A percentile compares a stretch with the other conserved stretches of the same genome.
These are phyloP conservation scores for Elaeis oleifera DNA, from an alignment of 202 grass and related monocot species.

Conservation along the genomic window DNA sequence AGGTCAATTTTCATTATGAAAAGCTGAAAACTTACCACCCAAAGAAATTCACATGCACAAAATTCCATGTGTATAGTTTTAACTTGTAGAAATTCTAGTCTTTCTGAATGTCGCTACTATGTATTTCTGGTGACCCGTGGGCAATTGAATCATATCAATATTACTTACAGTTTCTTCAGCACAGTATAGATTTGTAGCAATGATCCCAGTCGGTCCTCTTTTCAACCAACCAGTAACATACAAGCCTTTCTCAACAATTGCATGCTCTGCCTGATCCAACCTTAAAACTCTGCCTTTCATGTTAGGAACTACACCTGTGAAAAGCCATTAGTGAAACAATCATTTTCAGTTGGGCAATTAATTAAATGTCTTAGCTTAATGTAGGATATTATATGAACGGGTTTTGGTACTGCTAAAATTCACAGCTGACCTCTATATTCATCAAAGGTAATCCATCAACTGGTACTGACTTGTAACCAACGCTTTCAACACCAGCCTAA, in stretches of 20 bases:
- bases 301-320: conserved; percentile 71
- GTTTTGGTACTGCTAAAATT: neutral
- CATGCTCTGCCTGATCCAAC: conserved; percentile 25
- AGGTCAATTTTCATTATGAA: no score
- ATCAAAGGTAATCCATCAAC: conserved; percentile 65
- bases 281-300: conserved; percentile 55
- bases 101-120: no score
- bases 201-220: conserved; percentile 84
- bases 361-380: no score
- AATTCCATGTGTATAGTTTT: no score
- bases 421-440: conserved; percentile 54
- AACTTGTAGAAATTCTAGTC: no score
- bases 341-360: no score
- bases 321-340: neutral
- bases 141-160: neutral
- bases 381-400: neutral
- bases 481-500: conserved; percentile 85
- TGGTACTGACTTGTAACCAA: conserved; percentile 82
- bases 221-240: conserved; percentile 95
- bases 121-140: no score
- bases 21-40: no score
- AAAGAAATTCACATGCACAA: no score
- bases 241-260: conserved; percentile 46
- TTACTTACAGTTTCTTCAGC: conserved; percentile 83
- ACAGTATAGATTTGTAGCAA: conserved; percentile 81